Base-by-base conservation (phyloP, 2,329 filamentous ascomycete species). In the Diaporthe nobilis region DNA sequence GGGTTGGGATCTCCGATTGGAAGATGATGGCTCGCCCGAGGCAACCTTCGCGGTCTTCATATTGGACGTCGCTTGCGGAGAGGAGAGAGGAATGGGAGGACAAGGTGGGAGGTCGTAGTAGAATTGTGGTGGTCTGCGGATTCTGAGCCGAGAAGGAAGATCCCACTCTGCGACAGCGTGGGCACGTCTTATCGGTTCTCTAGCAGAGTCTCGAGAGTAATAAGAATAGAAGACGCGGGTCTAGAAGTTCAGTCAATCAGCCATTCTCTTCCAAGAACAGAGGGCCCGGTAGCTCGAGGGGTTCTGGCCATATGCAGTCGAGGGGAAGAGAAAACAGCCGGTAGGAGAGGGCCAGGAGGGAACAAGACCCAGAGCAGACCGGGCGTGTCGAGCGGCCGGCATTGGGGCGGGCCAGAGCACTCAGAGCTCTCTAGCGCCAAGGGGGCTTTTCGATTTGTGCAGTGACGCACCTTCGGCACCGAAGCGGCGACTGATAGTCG, bases 1-100 rank as follows among this genome's bases (percentile, higher is more conserved):
- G 65, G 91, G 92, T 81, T 93, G 91, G 74, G 90, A 90, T 82
- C 91, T 87, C 80, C 91, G 89, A 84, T 86, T 88, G 77, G 90
- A 88, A 76, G 85, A 81, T 58, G 84, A 81, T 72, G 87, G 82
- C 74, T 86, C 83, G 44, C 83, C 77, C 49, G 83, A 81, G 63
- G 85, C 81, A 37, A 85, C 84, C 80, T 90, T 91, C 67, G 88
- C 87, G 61, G 89, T 88, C 84, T 90, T 92, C 90, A 92, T 92
- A 53, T 80, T 84, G 78, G 44, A 71, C 37, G 70, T 51, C 37
- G 47, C 60, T 57, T 20, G 44, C 78, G 68, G 55, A n/a, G 68
- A 77, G 58, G 63, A 72, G 42, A 37, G 49, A 20, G 42, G 53
- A 49, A 42, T 73, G 34, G 67, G 57, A 74, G 72, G 22, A 58